Percentiles rank a stretch among this genome's conserved stretches.
Evolutionary conservation across 345 rosid genomes (phyloP).

Genomic region (Melaleuca alternifolia): DNA sequence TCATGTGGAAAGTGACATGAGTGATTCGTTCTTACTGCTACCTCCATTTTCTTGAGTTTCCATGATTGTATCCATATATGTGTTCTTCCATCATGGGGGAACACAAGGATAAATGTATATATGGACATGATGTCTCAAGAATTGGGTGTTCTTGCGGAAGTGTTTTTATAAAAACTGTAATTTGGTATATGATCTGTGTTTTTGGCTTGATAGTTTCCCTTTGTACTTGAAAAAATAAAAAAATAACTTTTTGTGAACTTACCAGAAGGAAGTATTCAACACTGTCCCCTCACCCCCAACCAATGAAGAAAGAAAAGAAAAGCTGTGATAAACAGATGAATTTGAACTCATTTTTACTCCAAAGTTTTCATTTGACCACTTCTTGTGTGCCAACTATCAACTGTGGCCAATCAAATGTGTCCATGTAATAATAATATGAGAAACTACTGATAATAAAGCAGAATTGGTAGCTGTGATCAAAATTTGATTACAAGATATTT

Average conservation of each 20-base stretch:
- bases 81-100: neutral
- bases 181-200: neutral
- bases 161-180: neutral
- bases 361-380: neutral
- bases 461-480: neutral
- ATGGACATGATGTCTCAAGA: neutral
- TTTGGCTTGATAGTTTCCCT: neutral
- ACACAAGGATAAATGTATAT: no score
- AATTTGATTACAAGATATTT: neutral
- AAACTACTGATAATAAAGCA: neutral
- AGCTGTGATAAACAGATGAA: neutral
- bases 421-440: neutral
- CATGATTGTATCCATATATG: neutral
- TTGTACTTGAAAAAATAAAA: neutral
- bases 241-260: neutral
- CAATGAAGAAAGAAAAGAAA: neutral
- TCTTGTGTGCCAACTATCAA: neutral
- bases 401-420: neutral
- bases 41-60: neutral
- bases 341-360: neutral
- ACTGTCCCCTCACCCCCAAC: neutral
- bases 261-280: neutral
- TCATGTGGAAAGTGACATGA: neutral
- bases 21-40: neutral
- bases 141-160: neutral